Evolutionary conservation across 306 rosid genomes (phyloP), one percentile per base, ranked within the genome.

Genomic region (Calophaca sinica): DNA sequence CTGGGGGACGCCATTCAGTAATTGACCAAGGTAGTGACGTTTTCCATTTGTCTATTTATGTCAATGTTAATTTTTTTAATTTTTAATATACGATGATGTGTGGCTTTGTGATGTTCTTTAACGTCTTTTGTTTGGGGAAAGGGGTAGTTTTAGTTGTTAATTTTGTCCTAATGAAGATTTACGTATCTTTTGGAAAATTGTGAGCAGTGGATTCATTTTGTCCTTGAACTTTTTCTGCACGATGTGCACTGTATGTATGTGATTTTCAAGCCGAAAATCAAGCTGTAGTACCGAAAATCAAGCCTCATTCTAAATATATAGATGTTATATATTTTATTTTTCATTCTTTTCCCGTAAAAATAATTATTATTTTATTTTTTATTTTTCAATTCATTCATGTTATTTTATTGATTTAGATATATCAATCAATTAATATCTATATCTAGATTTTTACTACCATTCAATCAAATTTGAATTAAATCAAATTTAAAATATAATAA

Each of bases 1-100:
- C 92, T 58, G 75, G 99, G 85, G 99, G 99, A 29, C 89, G 86
- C 41, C 99, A 94, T 70, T 85, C 96, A 52, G 97, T 94, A 63
- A 92, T 92, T 60, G 99, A 94, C 82, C 99, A 94, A 87, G 99
- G 99, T 94, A 31, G 26, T 42, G 12, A 15, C 67, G 41, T 66
- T 65, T 73, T 61, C 54, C 69, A 65, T 70, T 59, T 64, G 50
- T 33, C 11, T 52, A 12, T 33, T 57, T 52, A 70, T 15, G 6
- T 62, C 1, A 20, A 20, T 20, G 26, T 20, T 20, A 20, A 20
- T 20, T 20, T 20, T 20, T 20, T 20, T 20, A 20, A 20, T 20
- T 61, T 8, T 32, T 48, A 66, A 41, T 31, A 29, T 32, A 20
- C 26, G 26, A 36, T 26, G 54, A 4, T 46, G 6, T 72, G 49